A percentile compares a stretch with the other conserved stretches of the same genome.
phyloP scores from a whole-genome alignment of 768 basidiomycete genomes.

The Mycena metata region DNA sequence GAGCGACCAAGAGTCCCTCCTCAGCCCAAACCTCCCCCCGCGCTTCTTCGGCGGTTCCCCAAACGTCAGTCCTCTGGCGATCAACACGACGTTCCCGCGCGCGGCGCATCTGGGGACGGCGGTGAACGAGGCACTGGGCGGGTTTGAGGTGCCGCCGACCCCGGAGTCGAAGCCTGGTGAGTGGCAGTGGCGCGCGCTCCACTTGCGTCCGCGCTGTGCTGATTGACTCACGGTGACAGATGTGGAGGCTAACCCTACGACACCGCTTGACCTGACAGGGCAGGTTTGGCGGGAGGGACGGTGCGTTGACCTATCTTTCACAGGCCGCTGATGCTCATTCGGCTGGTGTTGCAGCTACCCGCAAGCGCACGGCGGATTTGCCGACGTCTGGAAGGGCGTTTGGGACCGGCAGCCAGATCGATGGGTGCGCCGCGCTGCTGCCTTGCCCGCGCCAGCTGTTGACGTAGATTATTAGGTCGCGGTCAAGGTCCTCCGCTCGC shows the following conservation, averaged over 20 bases:
- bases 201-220: background rate
- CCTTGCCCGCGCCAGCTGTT: background rate
- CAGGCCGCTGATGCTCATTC: slow-evolving; percentile 19
- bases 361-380: slow-evolving; percentile 58
- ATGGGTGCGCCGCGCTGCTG: slow-evolving; percentile 24
- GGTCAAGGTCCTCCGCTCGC: slow-evolving; percentile 55
- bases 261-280: slow-evolving; percentile 49
- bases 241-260: slow-evolving; percentile 29
- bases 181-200: background rate
- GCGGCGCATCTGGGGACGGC: slow-evolving; percentile 9
- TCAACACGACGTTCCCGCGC: slow-evolving; percentile 34
- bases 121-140: slow-evolving; percentile 7
- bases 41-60: slow-evolving; percentile 45
- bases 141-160: slow-evolving; percentile 35
- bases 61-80: slow-evolving; percentile 36
- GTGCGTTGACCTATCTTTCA: slow-evolving; percentile 12
- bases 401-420: slow-evolving; percentile 47
- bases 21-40: slow-evolving; percentile 55
- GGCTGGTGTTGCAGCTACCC: slow-evolving; percentile 41
- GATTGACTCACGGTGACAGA: slow-evolving; percentile 4
- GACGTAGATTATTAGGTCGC: slow-evolving; percentile 46
- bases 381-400: slow-evolving; percentile 57
- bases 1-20: slow-evolving; percentile 44
- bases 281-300: slow-evolving; percentile 47
- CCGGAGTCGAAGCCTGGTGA: slow-evolving; percentile 34